Percentiles rank a stretch among this genome's conserved stretches.
Conservation (phyloP, 305 asterid genomes). For the Petunia hybrid region DNA sequence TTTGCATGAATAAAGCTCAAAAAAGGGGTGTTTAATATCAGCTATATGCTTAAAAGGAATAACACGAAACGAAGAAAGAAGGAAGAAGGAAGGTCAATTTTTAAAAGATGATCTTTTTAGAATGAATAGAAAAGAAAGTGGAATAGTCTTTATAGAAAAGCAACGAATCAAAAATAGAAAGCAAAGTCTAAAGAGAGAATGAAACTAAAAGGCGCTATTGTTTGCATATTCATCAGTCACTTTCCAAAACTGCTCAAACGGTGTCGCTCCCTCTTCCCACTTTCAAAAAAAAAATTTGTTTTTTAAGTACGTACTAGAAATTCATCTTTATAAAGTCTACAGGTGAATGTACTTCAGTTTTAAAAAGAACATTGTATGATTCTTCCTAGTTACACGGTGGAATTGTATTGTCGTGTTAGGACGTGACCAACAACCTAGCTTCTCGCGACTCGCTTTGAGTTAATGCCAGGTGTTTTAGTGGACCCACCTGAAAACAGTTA, state of each 20-base stretch:
- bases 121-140: constrained; percentile 40
- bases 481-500: constrained; percentile 7
- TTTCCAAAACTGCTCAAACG: constrained; percentile 36
- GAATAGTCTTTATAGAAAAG: constrained; percentile 42
- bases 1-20: constrained; percentile 44
- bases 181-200: constrained; percentile 51
- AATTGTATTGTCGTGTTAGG: constrained; percentile 30
- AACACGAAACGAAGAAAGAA: not conserved
- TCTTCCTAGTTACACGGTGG: constrained; percentile 40
- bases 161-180: constrained; percentile 53
- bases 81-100: constrained; percentile 2
- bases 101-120: constrained; percentile 31
- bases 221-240: constrained; percentile 26
- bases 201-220: constrained; percentile 49
- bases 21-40: constrained; percentile 1
- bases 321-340: too few species aligned
- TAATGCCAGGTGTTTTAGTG: not conserved
- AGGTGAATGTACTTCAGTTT: too few species aligned
- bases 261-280: constrained; percentile 41
- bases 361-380: not conserved
- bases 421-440: constrained; percentile 28
- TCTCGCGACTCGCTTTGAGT: not conserved
- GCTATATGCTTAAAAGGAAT: not conserved
- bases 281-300: not conserved
- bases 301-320: too few species aligned